Conservation (phyloP, 2,329 filamentous ascomycete species). For the Trichoderma polysporum region DNA sequence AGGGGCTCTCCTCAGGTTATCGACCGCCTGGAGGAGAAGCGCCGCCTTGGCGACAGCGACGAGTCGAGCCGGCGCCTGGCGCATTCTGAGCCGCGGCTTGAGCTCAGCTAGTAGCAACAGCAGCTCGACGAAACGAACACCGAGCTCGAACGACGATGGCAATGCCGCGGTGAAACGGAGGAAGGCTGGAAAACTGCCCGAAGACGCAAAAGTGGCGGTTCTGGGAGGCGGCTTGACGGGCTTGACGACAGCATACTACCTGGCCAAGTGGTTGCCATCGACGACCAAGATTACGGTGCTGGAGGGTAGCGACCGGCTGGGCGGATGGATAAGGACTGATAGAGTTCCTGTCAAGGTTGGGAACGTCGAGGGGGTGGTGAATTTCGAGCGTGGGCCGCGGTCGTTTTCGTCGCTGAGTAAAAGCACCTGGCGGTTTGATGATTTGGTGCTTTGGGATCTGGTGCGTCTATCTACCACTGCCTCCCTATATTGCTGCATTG, state of each 20-base stretch:
- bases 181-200: constrained; percentile 2
- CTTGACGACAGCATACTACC: constrained; percentile 73
- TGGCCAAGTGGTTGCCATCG: constrained; percentile 64
- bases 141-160: neutral
- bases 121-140: neutral
- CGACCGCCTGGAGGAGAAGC: constrained; percentile 23
- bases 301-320: constrained; percentile 67
- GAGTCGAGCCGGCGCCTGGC: neutral
- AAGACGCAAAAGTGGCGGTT: constrained; percentile 54
- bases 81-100: neutral
- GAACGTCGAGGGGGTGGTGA: constrained; percentile 56
- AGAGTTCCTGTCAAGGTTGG: constrained; percentile 55
- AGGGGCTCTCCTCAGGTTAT: constrained; percentile 29
- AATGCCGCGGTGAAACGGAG: neutral
- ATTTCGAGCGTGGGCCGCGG: constrained; percentile 83
- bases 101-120: neutral
- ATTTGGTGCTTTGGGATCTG: constrained; percentile 67
- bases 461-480: constrained; percentile 46
- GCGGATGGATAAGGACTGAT: constrained; percentile 81
- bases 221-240: constrained; percentile 83
- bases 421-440: constrained; percentile 50
- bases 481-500: neutral
- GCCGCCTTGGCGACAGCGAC: constrained; percentile 3
- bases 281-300: constrained; percentile 75
- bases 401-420: constrained; percentile 60